phyloP scores from a whole-genome alignment of 495 filamentous ascomycete genomes.

The Hyaloscypha variabilis region DNA sequence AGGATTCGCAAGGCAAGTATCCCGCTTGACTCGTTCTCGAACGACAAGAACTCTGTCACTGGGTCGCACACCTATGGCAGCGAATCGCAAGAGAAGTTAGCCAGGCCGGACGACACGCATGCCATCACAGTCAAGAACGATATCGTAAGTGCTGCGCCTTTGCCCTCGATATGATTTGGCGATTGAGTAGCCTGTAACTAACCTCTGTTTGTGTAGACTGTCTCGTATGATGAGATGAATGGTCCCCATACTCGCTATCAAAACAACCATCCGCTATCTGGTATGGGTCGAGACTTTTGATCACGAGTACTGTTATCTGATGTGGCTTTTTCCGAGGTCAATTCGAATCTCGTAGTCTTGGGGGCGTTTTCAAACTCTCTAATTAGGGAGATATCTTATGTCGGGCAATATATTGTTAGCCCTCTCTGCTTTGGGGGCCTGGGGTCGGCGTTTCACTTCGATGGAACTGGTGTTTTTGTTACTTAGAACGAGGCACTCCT shows the following conservation, averaged over 20 bases:
- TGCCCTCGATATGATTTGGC: neutral
- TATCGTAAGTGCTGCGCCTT: conserved; percentile 25
- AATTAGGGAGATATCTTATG: neutral
- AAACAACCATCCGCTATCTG: neutral
- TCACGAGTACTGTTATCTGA: neutral
- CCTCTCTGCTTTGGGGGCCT: neutral
- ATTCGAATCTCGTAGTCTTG: neutral
- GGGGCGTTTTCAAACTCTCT: neutral
- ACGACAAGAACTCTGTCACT: conserved; percentile 25
- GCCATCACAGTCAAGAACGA: conserved; percentile 35
- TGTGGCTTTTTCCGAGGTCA: neutral
- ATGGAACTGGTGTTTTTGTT: conserved; percentile 1
- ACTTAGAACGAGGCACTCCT: conserved; percentile 3
- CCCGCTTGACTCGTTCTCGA: conserved; percentile 29
- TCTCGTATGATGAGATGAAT: conserved; percentile 26
- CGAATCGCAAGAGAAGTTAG: conserved; percentile 34
- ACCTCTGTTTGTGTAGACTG: conserved; percentile 20
- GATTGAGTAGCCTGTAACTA: neutral
- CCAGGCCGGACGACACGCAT: conserved; percentile 24
- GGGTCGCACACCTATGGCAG: conserved; percentile 20
- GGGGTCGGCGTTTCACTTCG: neutral
- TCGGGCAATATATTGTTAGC: conserved; percentile 1
- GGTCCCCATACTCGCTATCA: conserved; percentile 13
- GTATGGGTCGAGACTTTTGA: neutral
- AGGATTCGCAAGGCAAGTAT: conserved; percentile 26